Evolutionary conservation across 176 grass and related monocot species (phyloP), one percentile per base, ranked within the genome.

Genomic region (Luzula sylvatica): DNA sequence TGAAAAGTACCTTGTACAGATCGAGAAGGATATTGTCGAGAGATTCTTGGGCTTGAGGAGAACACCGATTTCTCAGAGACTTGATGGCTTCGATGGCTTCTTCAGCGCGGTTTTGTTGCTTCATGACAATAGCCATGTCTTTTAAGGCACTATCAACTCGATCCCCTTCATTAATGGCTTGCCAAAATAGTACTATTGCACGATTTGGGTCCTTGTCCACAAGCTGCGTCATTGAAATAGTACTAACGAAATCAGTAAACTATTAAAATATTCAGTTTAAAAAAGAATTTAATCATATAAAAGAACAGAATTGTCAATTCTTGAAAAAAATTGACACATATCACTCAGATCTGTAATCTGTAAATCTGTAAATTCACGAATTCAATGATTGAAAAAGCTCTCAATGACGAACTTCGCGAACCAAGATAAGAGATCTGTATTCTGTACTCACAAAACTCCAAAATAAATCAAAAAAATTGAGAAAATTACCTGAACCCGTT

Each of bases 121-220:
- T 98, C 92, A 98, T 98, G 5, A 90, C 92, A 54, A 90, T 98
- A 38, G 92, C 92, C 92, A 98, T 98, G 72, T 98, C 86, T 76
- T 98, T 90, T 61, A 98, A 82, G 32, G 92, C 92, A 73, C 92
- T 90, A 68, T 98, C 86, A 11, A 98, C 92, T 4, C 92, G 58
- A 70, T 98, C 92, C 14, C 85, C 78, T 43, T 75, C 50, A 29
- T 98, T 98, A 75, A 98, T 98, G 35, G 92, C 92, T 2, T 67
- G 65, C 92, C 86, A 98, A 67, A 98, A 98, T 56, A 98, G 51
- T 38, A 73, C 85, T 23, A 98, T 98, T 0, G 92, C 92, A 46
- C 86, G 78, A 72, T 87, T 82, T 6, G 81, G 85, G 15, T 98
- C 92, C 68, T 98, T 98, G 15, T 98, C 92, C 46, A 98, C 92